A percentile compares a stretch with the other conserved stretches of the same genome.
Conservation (phyloP, 768 basidiomycete species). For the Tricholomella constricta region DNA sequence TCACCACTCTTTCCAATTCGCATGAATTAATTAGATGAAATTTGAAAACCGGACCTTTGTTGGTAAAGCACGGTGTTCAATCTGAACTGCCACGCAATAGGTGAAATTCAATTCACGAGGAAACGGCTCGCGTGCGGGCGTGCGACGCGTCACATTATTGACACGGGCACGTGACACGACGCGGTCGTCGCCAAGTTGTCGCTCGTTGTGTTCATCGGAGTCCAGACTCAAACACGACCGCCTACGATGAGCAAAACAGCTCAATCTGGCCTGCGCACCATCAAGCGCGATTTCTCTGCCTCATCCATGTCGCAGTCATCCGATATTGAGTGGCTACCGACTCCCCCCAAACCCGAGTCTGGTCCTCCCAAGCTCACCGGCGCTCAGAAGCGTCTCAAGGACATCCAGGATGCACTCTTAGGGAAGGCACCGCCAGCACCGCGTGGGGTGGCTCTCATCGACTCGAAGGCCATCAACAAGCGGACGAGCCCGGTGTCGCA, state of each 20-base stretch:
- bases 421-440: slow-evolving; percentile 20
- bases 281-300: slow-evolving; percentile 66
- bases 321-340: slow-evolving; percentile 47
- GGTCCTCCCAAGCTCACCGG: slow-evolving; percentile 26
- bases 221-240: background rate
- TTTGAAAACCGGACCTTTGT: no score
- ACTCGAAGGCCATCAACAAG: slow-evolving; percentile 39
- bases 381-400: slow-evolving; percentile 47
- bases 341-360: slow-evolving; percentile 22
- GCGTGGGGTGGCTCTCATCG: slow-evolving; percentile 27
- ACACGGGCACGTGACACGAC: slow-evolving; percentile 4
- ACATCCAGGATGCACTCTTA: slow-evolving; percentile 60
- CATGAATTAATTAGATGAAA: background rate
- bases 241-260: slow-evolving; percentile 34
- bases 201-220: background rate
- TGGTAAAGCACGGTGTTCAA: no score
- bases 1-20: slow-evolving; percentile 24
- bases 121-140: no score
- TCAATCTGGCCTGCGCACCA: slow-evolving; percentile 60
- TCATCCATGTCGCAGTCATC: slow-evolving; percentile 36
- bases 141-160: background rate
- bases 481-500: slow-evolving; percentile 32
- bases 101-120: no score
- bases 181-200: no score
- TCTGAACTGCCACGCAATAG: no score